A percentile compares a stretch with the other conserved stretches of the same genome.
Evolutionary conservation across 163 green algal species (phyloP).

Genomic region (Trebouxia gelatinosa): DNA sequence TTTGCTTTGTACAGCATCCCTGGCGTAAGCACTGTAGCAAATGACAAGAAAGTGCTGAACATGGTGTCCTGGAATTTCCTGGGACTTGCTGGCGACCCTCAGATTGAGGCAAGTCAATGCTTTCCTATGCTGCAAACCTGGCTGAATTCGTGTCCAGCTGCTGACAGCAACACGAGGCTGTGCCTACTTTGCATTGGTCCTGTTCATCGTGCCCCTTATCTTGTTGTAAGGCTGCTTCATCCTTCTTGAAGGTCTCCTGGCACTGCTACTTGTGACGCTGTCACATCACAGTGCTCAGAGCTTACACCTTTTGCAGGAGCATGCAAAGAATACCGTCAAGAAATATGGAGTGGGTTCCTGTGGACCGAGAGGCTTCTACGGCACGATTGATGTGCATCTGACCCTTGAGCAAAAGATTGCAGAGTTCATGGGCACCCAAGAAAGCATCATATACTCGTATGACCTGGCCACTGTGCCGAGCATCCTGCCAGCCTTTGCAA

Average conservation of each 20-base stretch:
- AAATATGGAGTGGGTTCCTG: slow-evolving; percentile 97
- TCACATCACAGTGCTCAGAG: too few relatives aligned
- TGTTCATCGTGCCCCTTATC: background rate
- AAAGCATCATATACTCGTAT: slow-evolving; percentile 97
- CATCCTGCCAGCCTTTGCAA: slow-evolving; percentile 94
- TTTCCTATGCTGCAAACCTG: too few relatives aligned
- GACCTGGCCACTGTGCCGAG: slow-evolving; percentile 89
- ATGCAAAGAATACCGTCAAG: slow-evolving; percentile 63
- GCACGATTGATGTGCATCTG: slow-evolving; percentile 96
- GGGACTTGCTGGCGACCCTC: slow-evolving; percentile 61
- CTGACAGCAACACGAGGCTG: too few relatives aligned
- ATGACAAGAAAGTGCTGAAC: slow-evolving; percentile 75
- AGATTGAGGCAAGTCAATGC: too few relatives aligned
- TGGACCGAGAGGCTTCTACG: slow-evolving; percentile 97
- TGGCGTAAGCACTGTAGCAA: slow-evolving; percentile 37
- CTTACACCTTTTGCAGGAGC: background rate
- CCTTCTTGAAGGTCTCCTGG: background rate
- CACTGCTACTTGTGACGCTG: too few relatives aligned
- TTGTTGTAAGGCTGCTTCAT: background rate
- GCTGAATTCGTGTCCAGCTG: too few relatives aligned
- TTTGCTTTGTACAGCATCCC: background rate
- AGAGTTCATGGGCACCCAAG: slow-evolving; percentile 83
- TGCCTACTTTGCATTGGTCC: slow-evolving; percentile 26
- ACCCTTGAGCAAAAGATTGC: slow-evolving; percentile 68
- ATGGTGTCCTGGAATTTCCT: slow-evolving; percentile 85